These are phyloP conservation scores for Candida montana DNA, from an alignment of 805 yeast species.

Conservation along the genomic window DNA sequence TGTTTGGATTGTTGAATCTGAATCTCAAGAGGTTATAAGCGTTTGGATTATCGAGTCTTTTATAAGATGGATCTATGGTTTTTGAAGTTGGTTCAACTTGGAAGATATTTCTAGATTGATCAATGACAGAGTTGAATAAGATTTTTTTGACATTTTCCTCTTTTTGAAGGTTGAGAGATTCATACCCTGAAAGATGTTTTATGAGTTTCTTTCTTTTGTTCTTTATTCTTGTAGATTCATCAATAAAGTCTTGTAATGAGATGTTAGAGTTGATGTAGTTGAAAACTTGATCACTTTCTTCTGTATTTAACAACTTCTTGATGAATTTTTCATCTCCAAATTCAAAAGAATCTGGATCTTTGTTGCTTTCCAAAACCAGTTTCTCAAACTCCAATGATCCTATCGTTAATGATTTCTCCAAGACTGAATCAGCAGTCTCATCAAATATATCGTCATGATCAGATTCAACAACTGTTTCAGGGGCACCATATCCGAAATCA, in stretches of 20 bases:
- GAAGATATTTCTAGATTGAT: constrained; percentile 4
- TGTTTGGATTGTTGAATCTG: constrained; percentile 7
- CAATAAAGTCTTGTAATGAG: constrained; percentile 20
- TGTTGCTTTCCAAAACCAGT: constrained; percentile 28
- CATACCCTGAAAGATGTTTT: constrained; percentile 19
- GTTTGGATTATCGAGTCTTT: constrained; percentile 13
- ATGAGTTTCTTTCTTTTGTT: constrained; percentile 20
- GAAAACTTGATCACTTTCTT: constrained; percentile 19
- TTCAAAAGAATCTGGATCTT: constrained; percentile 29
- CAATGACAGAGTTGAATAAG: constrained; percentile 14
- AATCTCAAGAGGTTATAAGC: constrained; percentile 10
- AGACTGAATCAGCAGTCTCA: constrained; percentile 1
- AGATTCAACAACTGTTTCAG: constrained; percentile 6
- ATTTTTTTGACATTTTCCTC: constrained; percentile 3
- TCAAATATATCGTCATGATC: constrained; percentile 1
- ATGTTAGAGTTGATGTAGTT: constrained; percentile 19
- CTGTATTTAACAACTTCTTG: constrained; percentile 33
- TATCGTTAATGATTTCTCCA: constrained; percentile 20
- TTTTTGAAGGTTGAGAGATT: constrained; percentile 12
- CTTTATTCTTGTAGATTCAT: constrained; percentile 18
- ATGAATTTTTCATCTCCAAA: constrained; percentile 59
- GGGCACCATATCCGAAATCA: constrained; percentile 10
- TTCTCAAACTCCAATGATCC: constrained; percentile 33
- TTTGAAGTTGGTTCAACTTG: background rate
- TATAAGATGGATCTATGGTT: constrained; percentile 6